Base-by-base conservation (phyloP, 2,329 filamentous ascomycete genomes). In the Dactylellina cionopaga region DNA sequence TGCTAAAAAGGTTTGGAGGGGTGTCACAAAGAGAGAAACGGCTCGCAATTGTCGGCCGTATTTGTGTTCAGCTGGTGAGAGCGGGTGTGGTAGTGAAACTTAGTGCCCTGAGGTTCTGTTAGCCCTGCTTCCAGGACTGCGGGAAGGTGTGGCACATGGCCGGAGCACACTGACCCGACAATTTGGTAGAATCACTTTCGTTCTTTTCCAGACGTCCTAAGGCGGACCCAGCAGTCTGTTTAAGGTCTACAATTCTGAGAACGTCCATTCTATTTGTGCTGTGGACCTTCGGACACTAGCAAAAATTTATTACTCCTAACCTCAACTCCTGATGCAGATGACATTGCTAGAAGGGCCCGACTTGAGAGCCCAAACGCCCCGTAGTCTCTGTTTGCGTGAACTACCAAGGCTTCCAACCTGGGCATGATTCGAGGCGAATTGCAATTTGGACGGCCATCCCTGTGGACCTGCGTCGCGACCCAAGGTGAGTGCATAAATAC, bases 111-210 rank as follows among this genome's bases (percentile, higher is more conserved):
- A 59, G 29, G 54, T 60, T 58, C 27, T 59, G 44, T 60, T 58
- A 62, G 66, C 58, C 66, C 51, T 71, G 66, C 66, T 71, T 71
- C 66, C 66, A 64, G 58, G n/a, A 59, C 58, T 37, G 59, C 66
- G 66, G 66, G 66, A 71, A 71, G 66, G 66, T 71, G 66, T 71
- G 66, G 66, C 66, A 64, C 66, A 71, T 63, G 66, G 58, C 58
- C 66, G 66, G 66, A 71, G 66, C 59, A 71, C 66, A 64, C 58
- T 52, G 66, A 71, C 66, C 66, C 66, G 66, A 64, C 58, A 71
- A 58, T 63, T 71, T 71, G 66, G 66, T 71, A 71, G 66, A 70
- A 71, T 71, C 66, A 44, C 41, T 55, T 64, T 56, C 49, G 33
- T 71, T 49, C 52, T 27, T 35, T 59, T 56, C 66, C 52, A 71